Evolutionary conservation across 108 stramenopile genomes (phyloP), one percentile per base, ranked within the genome.

Genomic region (Mayamaea pseudoterrestris): DNA sequence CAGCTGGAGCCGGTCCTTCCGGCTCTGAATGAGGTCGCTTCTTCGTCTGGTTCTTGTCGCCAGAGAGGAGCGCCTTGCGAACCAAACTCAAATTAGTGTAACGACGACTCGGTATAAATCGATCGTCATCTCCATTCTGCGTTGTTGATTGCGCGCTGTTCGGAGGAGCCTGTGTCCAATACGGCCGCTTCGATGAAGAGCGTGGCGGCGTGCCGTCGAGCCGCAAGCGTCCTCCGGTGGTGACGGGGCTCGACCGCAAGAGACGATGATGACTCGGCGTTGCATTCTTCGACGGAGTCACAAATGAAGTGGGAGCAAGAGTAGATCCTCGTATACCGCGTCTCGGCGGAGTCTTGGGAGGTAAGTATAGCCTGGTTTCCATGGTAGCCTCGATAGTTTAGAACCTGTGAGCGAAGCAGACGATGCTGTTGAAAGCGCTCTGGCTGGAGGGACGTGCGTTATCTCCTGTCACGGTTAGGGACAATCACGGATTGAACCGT

Each of bases 61-160:
- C 76, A 27, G 71, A 64, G 30, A 77, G 60, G 5, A 88, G 50
- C n/a, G 62, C 61, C 4, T 70, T 53, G 0, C 81, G 86, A 50
- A 68, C 69, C 3, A 88, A 31, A 36, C 84, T 82, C 39, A 86
- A 57, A 52, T 83, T 78, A 79, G 84, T 74, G 31, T 54, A 39
- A 8, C 81, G 71, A 27, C 90, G 79, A 35, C 83, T 82, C 24
- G 90, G 90, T 18, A 91, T 91, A 66, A 86, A 91, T 28, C 90
- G 77, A 75, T 90, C 87, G 4, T 20, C 37, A 39, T n/a, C n/a
- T n/a, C n/a, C n/a, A n/a, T n/a, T n/a, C n/a, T n/a, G n/a, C n/a
- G n/a, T n/a, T n/a, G n/a, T n/a, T n/a, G n/a, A n/a, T n/a, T n/a
- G n/a, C n/a, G n/a, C n/a, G n/a, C n/a, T n/a, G n/a, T n/a, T n/a